Conservation (phyloP, 352 stramenopile genomes). For the Phytophthora chlamydospora region DNA sequence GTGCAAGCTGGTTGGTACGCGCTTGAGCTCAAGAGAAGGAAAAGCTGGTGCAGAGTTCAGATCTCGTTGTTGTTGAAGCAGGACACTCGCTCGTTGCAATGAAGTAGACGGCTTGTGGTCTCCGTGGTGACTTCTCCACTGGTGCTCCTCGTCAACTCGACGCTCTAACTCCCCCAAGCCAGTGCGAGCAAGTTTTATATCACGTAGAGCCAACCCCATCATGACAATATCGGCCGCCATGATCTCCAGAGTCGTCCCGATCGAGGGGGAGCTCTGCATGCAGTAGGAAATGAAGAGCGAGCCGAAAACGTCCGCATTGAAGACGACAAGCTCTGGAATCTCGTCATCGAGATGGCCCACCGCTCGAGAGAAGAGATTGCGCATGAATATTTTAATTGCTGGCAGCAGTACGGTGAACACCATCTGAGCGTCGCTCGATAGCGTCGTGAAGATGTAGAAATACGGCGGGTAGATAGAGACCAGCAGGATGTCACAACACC, state of each 20-base stretch:
- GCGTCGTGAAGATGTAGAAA: constrained; percentile 15
- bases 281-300: constrained; percentile 27
- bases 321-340: constrained; percentile 19
- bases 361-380: constrained; percentile 12
- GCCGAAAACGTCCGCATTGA: constrained; percentile 30
- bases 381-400: constrained; percentile 10
- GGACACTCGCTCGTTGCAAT: constrained; percentile 2
- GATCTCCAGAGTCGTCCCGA: constrained; percentile 15
- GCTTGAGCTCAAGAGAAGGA: not conserved
- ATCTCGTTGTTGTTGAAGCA: not conserved
- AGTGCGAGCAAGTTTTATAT: constrained; percentile 5
- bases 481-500: constrained; percentile 13
- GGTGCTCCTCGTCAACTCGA: not conserved
- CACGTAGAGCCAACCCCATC: constrained; percentile 4
- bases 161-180: constrained; percentile 6
- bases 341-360: constrained; percentile 15
- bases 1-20: not conserved
- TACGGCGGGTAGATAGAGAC: constrained; percentile 19
- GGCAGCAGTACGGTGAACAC: constrained; percentile 22
- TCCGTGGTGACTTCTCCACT: not conserved
- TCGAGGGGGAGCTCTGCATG: constrained; percentile 25
- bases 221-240: constrained; percentile 11
- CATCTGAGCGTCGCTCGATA: not conserved
- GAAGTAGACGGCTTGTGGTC: not conserved
- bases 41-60: not conserved